A percentile compares a stretch with the other conserved stretches of the same genome.
Conservation (phyloP, 2,329 filamentous ascomycete species). For the Gnomoniopsis sp. region DNA sequence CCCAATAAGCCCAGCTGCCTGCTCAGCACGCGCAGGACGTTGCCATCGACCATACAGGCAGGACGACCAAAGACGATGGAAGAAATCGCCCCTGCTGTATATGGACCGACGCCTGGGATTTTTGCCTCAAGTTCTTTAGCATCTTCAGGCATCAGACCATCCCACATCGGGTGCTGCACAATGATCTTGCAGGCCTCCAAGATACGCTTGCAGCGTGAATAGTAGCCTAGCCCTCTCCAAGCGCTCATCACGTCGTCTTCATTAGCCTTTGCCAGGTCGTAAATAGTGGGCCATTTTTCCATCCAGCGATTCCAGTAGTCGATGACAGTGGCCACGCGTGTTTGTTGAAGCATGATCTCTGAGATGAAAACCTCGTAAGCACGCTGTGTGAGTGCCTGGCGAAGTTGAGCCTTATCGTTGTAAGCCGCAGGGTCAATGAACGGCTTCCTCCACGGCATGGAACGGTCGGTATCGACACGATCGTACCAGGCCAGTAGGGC, state of each 20-base stretch:
- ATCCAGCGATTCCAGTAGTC: constrained; percentile 64
- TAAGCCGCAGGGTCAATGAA: constrained; percentile 46
- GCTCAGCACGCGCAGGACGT: constrained; percentile 59
- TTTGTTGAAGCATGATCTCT: constrained; percentile 67
- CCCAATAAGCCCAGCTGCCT: constrained; percentile 56
- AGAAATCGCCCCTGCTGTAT: constrained; percentile 60
- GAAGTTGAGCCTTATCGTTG: constrained; percentile 31
- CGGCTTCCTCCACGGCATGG: constrained; percentile 57
- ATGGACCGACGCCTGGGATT: constrained; percentile 58
- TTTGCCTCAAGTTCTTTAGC: constrained; percentile 44
- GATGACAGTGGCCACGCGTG: constrained; percentile 58
- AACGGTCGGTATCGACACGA: constrained; percentile 39
- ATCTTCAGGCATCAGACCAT: constrained; percentile 47
- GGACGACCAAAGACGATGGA: constrained; percentile 60
- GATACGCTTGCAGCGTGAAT: constrained; percentile 58
- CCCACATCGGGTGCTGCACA: constrained; percentile 36
- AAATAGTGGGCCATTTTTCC: constrained; percentile 56
- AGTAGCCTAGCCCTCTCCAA: constrained; percentile 63
- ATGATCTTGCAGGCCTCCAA: constrained; percentile 54
- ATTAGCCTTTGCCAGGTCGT: constrained; percentile 49
- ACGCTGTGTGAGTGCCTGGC: constrained; percentile 44
- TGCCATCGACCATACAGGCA: constrained; percentile 61
- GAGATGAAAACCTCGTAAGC: constrained; percentile 67
- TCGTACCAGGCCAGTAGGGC: constrained; percentile 52
- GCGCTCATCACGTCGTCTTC: constrained; percentile 54